Evolutionary conservation across 2,329 filamentous ascomycete species (phyloP).

Genomic region (Aspergillaceae sp.): DNA sequence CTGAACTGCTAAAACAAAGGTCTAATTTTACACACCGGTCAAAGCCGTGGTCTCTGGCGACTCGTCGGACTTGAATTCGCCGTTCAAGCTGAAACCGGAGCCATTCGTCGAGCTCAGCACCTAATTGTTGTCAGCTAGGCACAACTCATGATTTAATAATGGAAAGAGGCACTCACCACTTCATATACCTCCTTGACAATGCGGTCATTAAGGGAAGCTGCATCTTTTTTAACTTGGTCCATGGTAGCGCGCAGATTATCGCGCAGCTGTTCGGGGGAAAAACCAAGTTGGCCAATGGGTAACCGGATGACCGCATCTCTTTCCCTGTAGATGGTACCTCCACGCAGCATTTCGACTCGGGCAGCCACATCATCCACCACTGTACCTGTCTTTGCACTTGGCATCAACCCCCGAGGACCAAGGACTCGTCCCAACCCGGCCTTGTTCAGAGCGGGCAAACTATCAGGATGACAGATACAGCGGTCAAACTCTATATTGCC

Average conservation of each 20-base stretch:
- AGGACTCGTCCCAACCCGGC: conserved; percentile 70
- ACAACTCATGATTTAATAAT: neutral
- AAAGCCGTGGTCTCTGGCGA: conserved; percentile 46
- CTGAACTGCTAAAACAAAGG: conserved; percentile 20
- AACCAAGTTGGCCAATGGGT: conserved; percentile 83
- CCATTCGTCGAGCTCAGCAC: conserved; percentile 81
- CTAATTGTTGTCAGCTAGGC: conserved; percentile 45
- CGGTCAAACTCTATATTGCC: conserved; percentile 81
- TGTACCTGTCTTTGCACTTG: conserved; percentile 76
- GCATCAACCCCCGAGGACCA: conserved; percentile 88
- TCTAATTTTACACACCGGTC: conserved; percentile 38
- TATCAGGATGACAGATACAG: conserved; percentile 75
- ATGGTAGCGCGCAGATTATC: conserved; percentile 76
- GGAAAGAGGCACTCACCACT: conserved; percentile 41
- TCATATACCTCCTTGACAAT: conserved; percentile 65
- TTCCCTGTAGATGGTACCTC: conserved; percentile 81
- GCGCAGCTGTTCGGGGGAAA: conserved; percentile 77
- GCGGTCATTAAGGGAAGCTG: conserved; percentile 54
- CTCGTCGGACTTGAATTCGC: conserved; percentile 59
- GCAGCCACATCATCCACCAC: conserved; percentile 70
- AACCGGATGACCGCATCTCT: conserved; percentile 73
- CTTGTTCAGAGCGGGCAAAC: conserved; percentile 69
- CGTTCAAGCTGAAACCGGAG: conserved; percentile 79
- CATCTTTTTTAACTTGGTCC: conserved; percentile 67
- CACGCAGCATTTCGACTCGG: conserved; percentile 73